A percentile compares a stretch with the other conserved stretches of the same genome.
These are phyloP conservation scores for Draba incana DNA, from an alignment of 345 rosid genomes.

Conservation along the genomic window DNA sequence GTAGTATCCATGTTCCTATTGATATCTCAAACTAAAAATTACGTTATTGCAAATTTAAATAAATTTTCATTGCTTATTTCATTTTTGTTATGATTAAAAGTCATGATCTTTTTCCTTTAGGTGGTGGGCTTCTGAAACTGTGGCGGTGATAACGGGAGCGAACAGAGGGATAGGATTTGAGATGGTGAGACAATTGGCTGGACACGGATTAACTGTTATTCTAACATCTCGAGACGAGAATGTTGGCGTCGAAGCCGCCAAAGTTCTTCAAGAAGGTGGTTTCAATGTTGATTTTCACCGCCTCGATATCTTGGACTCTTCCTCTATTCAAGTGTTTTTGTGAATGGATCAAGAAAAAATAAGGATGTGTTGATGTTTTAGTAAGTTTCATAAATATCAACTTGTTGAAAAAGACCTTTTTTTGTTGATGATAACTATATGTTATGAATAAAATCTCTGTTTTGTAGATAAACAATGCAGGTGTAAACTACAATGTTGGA, in stretches of 20 bases:
- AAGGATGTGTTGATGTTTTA: slow-evolving; percentile 74
- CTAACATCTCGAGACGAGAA: slow-evolving; percentile 72
- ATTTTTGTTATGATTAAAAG: neutral
- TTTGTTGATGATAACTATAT: no score
- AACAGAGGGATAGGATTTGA: slow-evolving; percentile 97
- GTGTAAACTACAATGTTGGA: slow-evolving; percentile 81
- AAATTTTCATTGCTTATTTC: neutral
- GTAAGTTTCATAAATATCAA: slow-evolving; percentile 42
- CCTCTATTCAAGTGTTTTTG: slow-evolving; percentile 63
- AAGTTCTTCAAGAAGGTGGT: slow-evolving; percentile 80
- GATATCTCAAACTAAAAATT: no score
- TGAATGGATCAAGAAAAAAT: slow-evolving; percentile 67
- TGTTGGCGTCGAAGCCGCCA: slow-evolving; percentile 85
- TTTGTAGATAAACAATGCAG: slow-evolving; percentile 91
- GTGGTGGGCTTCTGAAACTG: slow-evolving; percentile 92
- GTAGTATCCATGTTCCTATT: slow-evolving; percentile 35
- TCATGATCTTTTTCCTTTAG: slow-evolving; percentile 36
- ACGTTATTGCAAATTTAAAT: neutral
- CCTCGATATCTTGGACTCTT: slow-evolving; percentile 63
- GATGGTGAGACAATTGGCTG: slow-evolving; percentile 85
- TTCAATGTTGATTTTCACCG: slow-evolving; percentile 78
- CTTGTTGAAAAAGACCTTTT: no score
- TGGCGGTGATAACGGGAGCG: slow-evolving; percentile 90
- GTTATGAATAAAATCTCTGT: neutral
- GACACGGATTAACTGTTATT: slow-evolving; percentile 75